Evolutionary conservation across 2,329 filamentous ascomycete species (phyloP).

Genomic region (Coniochaeta prunicola): DNA sequence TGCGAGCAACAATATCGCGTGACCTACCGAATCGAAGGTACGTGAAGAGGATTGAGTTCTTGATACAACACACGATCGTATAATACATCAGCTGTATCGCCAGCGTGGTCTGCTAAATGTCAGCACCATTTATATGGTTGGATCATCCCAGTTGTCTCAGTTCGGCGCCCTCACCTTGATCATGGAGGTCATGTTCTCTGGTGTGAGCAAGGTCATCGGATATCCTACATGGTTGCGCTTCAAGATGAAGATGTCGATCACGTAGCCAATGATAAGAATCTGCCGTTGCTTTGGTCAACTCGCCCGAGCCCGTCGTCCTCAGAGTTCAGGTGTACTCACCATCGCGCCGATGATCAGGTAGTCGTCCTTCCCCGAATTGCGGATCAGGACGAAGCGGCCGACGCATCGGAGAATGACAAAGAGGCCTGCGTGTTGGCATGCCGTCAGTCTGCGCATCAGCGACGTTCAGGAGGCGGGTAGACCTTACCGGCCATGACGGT

Average conservation of each 20-base stretch:
- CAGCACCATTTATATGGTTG: not conserved
- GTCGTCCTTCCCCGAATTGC: slow-evolving; percentile 14
- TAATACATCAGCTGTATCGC: slow-evolving; percentile 35
- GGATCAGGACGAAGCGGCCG: slow-evolving; percentile 14
- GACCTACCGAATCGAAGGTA: slow-evolving; percentile 36
- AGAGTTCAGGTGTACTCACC: not conserved
- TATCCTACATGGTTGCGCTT: slow-evolving; percentile 9
- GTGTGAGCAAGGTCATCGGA: slow-evolving; percentile 11
- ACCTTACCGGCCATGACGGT: not conserved
- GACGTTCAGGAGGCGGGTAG: not conserved
- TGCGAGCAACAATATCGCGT: not conserved
- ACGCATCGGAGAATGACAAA: slow-evolving; percentile 12
- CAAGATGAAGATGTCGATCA: slow-evolving; percentile 11
- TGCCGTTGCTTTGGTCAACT: not conserved
- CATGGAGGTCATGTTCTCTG: slow-evolving; percentile 10
- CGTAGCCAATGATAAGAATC: slow-evolving; percentile 14
- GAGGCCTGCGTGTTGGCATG: slow-evolving; percentile 6
- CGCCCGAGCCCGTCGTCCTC: not conserved
- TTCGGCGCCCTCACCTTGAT: slow-evolving; percentile 1
- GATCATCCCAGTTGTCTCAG: not conserved
- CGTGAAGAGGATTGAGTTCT: slow-evolving; percentile 36
- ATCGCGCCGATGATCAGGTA: slow-evolving; percentile 12
- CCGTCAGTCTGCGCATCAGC: not conserved
- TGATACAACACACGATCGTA: slow-evolving; percentile 28
- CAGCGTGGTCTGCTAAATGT: slow-evolving; percentile 17